phyloP scores from a whole-genome alignment of 495 filamentous ascomycete genomes.

The Penicillium samsonianum region DNA sequence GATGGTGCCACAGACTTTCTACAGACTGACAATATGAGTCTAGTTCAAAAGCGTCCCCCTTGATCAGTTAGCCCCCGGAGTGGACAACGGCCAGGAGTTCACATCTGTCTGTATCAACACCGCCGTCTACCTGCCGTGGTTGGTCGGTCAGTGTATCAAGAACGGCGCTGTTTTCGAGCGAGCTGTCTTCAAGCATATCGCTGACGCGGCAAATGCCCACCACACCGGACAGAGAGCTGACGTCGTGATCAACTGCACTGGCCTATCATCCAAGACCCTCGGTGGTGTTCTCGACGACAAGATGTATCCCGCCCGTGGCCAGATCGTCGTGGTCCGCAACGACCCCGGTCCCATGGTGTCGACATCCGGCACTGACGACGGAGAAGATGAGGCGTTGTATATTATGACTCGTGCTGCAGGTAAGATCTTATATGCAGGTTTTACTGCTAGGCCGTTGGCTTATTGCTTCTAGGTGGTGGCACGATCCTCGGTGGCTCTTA shows the following conservation, averaged over 20 bases:
- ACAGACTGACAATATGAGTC: slow-evolving; percentile 1
- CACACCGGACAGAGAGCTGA: slow-evolving; percentile 63
- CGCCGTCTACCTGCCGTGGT: slow-evolving; percentile 81
- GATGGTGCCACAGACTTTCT: not conserved
- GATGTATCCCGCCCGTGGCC: slow-evolving; percentile 78
- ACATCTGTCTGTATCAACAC: slow-evolving; percentile 91
- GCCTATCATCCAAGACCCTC: slow-evolving; percentile 68
- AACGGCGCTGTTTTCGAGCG: slow-evolving; percentile 66
- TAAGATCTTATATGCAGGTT: slow-evolving; percentile 18
- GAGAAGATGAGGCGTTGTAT: slow-evolving; percentile 77
- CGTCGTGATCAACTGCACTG: slow-evolving; percentile 85
- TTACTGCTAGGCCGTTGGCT: not conserved
- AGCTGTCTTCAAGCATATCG: slow-evolving; percentile 65
- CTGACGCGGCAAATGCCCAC: slow-evolving; percentile 66
- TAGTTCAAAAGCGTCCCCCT: slow-evolving; percentile 59
- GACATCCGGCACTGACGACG: slow-evolving; percentile 78
- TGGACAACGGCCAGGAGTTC: slow-evolving; percentile 72
- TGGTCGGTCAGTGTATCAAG: slow-evolving; percentile 71
- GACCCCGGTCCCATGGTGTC: slow-evolving; percentile 68
- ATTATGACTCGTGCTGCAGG: slow-evolving; percentile 87
- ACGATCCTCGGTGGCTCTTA: slow-evolving; percentile 89
- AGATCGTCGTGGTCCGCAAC: slow-evolving; percentile 88
- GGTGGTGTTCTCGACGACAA: slow-evolving; percentile 80
- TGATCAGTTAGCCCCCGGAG: slow-evolving; percentile 56
- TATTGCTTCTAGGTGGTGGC: slow-evolving; percentile 51